Evolutionary conservation across 2,329 filamentous ascomycete genomes (phyloP).

Genomic region (Xylariaceae sp.): DNA sequence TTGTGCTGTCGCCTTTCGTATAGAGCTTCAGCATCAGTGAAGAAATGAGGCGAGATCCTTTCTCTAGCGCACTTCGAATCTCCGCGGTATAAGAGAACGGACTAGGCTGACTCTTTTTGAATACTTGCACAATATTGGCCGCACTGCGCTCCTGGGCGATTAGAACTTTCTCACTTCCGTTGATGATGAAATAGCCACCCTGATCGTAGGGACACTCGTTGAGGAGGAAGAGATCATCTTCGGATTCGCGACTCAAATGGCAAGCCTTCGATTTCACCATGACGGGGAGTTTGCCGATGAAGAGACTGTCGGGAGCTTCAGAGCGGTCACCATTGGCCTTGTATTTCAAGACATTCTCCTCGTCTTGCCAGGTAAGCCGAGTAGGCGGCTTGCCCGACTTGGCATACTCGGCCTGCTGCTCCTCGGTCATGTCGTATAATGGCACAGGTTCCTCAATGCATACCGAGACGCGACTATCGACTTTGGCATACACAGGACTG

Average conservation of each 20-base stretch:
- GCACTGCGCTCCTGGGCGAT: slow-evolving; percentile 97
- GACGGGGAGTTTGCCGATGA: slow-evolving; percentile 91
- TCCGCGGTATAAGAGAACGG: slow-evolving; percentile 91
- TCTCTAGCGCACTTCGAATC: slow-evolving; percentile 93
- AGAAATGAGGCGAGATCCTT: slow-evolving; percentile 90
- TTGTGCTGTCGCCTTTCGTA: slow-evolving; percentile 73
- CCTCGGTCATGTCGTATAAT: slow-evolving; percentile 62
- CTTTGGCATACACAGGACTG: slow-evolving; percentile 82
- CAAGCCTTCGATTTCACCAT: slow-evolving; percentile 98
- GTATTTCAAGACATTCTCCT: slow-evolving; percentile 49
- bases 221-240: slow-evolving; percentile 81
- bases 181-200: slow-evolving; percentile 98
- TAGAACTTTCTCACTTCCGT: slow-evolving; percentile 95
- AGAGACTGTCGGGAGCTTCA: slow-evolving; percentile 70
- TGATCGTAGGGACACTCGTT: slow-evolving; percentile 98
- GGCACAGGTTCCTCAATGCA: slow-evolving; percentile 70
- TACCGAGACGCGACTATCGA: slow-evolving; percentile 77
- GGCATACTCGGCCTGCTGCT: slow-evolving; percentile 51
- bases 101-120: slow-evolving; percentile 93
- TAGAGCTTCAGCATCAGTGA: slow-evolving; percentile 87
- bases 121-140: slow-evolving; percentile 97
- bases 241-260: slow-evolving; percentile 74
- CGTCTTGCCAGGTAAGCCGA: slow-evolving; percentile 56
- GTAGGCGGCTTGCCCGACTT: slow-evolving; percentile 54
- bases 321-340: slow-evolving; percentile 57